phyloP scores from a whole-genome alignment of 768 basidiomycete species.

The Lentinula sp. region DNA sequence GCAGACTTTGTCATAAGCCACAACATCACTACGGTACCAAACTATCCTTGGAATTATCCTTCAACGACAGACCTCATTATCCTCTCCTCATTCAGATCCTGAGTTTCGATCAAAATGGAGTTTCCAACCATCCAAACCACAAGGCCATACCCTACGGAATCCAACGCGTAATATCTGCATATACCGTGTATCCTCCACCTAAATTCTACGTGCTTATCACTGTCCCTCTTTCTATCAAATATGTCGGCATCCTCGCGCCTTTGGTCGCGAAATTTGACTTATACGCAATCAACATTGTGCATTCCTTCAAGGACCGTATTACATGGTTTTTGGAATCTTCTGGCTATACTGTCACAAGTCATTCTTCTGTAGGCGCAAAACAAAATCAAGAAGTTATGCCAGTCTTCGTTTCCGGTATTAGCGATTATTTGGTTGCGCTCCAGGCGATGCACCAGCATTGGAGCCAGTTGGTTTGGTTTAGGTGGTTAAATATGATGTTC shows the following conservation, averaged over 20 bases:
- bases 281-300: constrained; percentile 17
- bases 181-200: constrained; percentile 18
- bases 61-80: constrained; percentile 5
- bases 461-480: constrained; percentile 85
- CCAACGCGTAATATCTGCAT: constrained; percentile 31
- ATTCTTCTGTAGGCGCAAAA: not conserved
- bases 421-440: constrained; percentile 50
- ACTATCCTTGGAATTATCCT: constrained; percentile 16
- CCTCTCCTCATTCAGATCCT: constrained; percentile 51
- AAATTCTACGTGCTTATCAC: constrained; percentile 58
- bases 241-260: constrained; percentile 48
- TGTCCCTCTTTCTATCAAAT: constrained; percentile 53
- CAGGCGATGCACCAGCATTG: constrained; percentile 67
- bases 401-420: constrained; percentile 51
- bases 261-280: constrained; percentile 43
- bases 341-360: not conserved
- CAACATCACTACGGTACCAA: constrained; percentile 56
- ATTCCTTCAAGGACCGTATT: constrained; percentile 17
- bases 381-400: constrained; percentile 16
- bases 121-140: constrained; percentile 89
- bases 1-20: constrained; percentile 51
- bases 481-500: constrained; percentile 75
- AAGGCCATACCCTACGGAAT: constrained; percentile 58
- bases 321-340: not conserved
- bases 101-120: constrained; percentile 73